phyloP scores from a whole-genome alignment of 129 eudicot species.

The Flaveria ramosissima region DNA sequence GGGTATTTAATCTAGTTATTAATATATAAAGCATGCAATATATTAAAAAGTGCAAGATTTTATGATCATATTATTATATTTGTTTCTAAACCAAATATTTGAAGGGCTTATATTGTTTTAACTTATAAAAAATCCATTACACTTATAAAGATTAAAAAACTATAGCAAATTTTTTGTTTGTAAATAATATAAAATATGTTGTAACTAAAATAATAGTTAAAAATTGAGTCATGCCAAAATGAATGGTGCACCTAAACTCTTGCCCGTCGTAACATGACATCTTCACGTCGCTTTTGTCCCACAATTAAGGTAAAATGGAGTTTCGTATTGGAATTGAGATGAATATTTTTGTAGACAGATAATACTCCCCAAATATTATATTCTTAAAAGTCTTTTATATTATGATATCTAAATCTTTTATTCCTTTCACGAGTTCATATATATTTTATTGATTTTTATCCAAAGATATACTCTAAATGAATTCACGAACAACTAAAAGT shows the following conservation, averaged over 20 bases:
- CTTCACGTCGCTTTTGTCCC: constrained; percentile 26
- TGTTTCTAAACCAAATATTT: not conserved
- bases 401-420: too few relatives aligned
- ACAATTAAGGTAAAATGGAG: constrained; percentile 18
- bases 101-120: not conserved
- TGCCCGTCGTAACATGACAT: constrained; percentile 19
- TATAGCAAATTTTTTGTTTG: not conserved
- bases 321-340: constrained; percentile 13
- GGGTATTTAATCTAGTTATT: too few relatives aligned
- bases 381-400: too few relatives aligned
- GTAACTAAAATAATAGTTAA: not conserved
- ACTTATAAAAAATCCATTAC: not conserved
- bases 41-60: too few relatives aligned
- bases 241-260: constrained; percentile 25
- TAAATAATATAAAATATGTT: not conserved
- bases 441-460: too few relatives aligned
- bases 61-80: not conserved
- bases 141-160: not conserved
- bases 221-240: not conserved
- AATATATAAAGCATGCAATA: too few relatives aligned
- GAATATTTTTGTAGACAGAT: too few relatives aligned
- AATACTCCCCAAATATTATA: too few relatives aligned
- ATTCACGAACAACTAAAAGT: too few relatives aligned
- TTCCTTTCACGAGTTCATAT: too few relatives aligned
- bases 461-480: too few relatives aligned